These are phyloP conservation scores for Phytophthora cryptogea DNA, from an alignment of 352 stramenopile species.

Conservation along the genomic window DNA sequence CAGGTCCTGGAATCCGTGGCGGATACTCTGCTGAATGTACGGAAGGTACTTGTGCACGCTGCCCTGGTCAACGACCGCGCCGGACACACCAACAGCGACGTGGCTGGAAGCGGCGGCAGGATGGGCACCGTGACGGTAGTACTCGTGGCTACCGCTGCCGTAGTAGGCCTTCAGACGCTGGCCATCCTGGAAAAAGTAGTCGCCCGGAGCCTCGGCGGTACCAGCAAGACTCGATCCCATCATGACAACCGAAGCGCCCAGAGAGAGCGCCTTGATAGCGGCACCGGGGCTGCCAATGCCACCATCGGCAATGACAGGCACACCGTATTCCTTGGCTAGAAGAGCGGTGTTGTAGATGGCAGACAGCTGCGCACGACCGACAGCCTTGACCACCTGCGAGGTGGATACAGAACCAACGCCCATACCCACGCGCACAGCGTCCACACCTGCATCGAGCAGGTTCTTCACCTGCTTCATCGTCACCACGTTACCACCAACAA, in stretches of 20 bases:
- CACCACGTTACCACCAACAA: conserved; percentile 99
- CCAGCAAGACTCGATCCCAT: conserved; percentile 98
- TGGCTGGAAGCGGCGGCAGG: conserved; percentile 85
- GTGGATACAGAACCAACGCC: conserved; percentile 99
- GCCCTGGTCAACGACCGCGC: conserved; percentile 98
- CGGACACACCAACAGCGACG: conserved; percentile 97
- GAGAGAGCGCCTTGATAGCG: conserved; percentile 96
- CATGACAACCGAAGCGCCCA: conserved; percentile 98
- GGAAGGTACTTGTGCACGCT: conserved; percentile 97
- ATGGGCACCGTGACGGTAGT: conserved; percentile 67
- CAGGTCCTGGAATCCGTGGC: conserved; percentile 97
- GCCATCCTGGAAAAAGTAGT: conserved; percentile 99
- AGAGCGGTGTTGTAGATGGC: conserved; percentile 98
- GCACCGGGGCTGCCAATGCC: conserved; percentile 97
- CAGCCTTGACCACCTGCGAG: conserved; percentile 98
- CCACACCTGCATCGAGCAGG: conserved; percentile 97
- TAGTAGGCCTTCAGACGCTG: conserved; percentile 99
- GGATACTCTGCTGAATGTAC: conserved; percentile 97
- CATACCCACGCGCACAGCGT: conserved; percentile 99
- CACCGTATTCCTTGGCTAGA: conserved; percentile 92
- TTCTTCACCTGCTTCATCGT: conserved; percentile 95
- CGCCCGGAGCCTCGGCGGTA: conserved; percentile 97
- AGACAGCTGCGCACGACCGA: conserved; percentile 96
- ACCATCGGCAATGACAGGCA: conserved; percentile 98
- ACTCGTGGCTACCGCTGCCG: conserved; percentile 98